Evolutionary conservation across 305 asterid species (phyloP), one percentile per base, ranked within the genome.

Genomic region (Fraxinus dipetala): DNA sequence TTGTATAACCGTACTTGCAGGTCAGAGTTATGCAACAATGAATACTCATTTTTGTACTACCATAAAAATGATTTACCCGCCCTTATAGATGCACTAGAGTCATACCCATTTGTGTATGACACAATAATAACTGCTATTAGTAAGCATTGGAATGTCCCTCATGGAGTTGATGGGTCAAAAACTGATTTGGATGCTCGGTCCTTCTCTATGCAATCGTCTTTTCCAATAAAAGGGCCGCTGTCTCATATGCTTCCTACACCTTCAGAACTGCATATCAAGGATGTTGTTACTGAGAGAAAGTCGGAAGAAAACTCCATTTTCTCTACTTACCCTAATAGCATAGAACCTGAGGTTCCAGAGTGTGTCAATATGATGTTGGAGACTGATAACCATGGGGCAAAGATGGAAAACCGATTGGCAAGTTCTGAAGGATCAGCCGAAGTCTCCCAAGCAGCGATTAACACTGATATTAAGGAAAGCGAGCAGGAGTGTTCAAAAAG

Each of bases 341-440:
- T 72, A 69, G 88, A 86, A 85, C 88, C 80, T 82, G 93, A 88
- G 80, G 84, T 83, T 84, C 78, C 86, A 56, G 88, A 84, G 81
- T 77, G 40, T 11, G 83, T 73, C 75, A 63, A 67, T 77, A 77
- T 83, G 43, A 75, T 79, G 80, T 80, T 86, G 81, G 93, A 85
- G 87, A 81, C 87, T 81, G 90, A 79, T 65, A 86, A 85, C 83
- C 77, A 81, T 79, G 85, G 80, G 32, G 59, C 72, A 67, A 90
- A 89, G 82, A 85, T 81, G 88, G 92, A 90, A 82, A 90, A 77
- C 86, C 90, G 79, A 65, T 84, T 86, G 82, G 92, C 87, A 81
- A 87, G 93, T 86, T 91, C 93, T 78, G 97, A 94, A 87, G 97
- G 97, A 82, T 91, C 97, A 74, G 86, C 87, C 76, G 94, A 93